Conservation (phyloP, 2,329 filamentous ascomycete genomes). For the Neofusicoccum laricinum region DNA sequence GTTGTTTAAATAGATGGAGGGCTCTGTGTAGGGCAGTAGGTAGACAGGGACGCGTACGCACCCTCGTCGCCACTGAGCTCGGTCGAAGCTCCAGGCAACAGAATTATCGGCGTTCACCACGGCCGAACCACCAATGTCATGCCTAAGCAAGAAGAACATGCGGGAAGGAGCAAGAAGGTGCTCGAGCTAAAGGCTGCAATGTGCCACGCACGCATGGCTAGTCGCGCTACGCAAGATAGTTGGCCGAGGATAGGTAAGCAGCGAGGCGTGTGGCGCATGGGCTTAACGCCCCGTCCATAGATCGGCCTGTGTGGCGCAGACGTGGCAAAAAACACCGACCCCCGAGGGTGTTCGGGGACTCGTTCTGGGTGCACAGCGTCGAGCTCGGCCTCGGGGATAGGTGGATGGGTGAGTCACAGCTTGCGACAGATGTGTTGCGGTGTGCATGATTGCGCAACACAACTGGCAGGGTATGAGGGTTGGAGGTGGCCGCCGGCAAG, state of each 20-base stretch:
- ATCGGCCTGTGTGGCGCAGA: not conserved
- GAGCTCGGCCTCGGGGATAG: conserved; percentile 5
- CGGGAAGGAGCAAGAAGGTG: conserved; percentile 9
- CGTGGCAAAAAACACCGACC: not conserved
- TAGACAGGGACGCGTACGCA: conserved; percentile 17
- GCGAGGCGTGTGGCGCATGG: not conserved
- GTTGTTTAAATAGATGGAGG: not conserved
- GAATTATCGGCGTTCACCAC: not conserved
- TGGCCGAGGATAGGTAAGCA: not conserved
- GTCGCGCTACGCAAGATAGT: not conserved
- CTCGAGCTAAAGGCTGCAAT: conserved; percentile 5
- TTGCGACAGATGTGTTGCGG: not conserved
- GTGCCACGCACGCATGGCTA: not conserved
- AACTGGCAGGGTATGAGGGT: conserved; percentile 4
- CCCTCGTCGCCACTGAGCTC: not conserved
- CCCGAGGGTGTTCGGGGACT: not conserved
- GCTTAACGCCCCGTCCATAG: not conserved
- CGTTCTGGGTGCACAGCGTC: not conserved
- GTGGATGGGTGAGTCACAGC: not conserved
- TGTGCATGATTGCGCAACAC: conserved; percentile 11
- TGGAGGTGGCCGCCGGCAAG: not conserved
- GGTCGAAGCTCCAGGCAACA: not conserved
- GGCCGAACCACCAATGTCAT: not conserved
- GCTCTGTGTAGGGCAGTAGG: not conserved
- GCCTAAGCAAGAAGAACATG: conserved; percentile 8